Conservation (phyloP, 805 yeast species). For the Yueomyces sp. region DNA sequence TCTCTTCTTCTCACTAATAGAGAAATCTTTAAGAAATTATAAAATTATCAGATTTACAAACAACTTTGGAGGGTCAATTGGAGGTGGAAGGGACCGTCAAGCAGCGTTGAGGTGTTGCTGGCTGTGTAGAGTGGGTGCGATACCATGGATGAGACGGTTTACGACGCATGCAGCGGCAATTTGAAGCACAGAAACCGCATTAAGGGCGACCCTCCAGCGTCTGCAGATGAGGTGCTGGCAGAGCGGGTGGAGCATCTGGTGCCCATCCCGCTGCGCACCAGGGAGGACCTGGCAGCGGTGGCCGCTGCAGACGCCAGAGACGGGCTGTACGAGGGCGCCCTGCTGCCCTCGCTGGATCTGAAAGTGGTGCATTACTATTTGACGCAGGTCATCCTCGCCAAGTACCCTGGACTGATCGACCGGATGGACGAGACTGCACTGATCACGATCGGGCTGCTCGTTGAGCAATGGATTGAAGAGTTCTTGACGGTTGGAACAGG, state of each 20-base stretch:
- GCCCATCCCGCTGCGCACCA: slow-evolving; percentile 21
- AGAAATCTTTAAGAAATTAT: no score
- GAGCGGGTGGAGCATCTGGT: slow-evolving; percentile 14
- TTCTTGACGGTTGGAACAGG: slow-evolving; percentile 4
- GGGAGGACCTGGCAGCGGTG: slow-evolving; percentile 16
- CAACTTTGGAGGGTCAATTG: no score
- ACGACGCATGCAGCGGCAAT: neutral
- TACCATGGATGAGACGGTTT: neutral
- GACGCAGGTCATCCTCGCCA: slow-evolving; percentile 17
- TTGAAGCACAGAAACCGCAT: neutral
- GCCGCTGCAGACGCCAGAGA: slow-evolving; percentile 12
- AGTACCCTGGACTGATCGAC: slow-evolving; percentile 17
- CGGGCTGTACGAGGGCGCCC: slow-evolving; percentile 16
- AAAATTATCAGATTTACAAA: no score
- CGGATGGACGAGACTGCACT: slow-evolving; percentile 27
- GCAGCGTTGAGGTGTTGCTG: no score
- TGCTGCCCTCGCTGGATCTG: slow-evolving; percentile 21
- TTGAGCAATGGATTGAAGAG: slow-evolving; percentile 28
- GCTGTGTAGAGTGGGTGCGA: neutral
- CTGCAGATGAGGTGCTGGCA: slow-evolving; percentile 23
- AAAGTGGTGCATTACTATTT: slow-evolving; percentile 26
- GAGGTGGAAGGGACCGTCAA: no score
- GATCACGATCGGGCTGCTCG: slow-evolving; percentile 23
- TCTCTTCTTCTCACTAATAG: no score
- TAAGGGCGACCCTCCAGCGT: slow-evolving; percentile 5